Conservation (phyloP, 139 green algal species). For the Picocystis salinarum region DNA sequence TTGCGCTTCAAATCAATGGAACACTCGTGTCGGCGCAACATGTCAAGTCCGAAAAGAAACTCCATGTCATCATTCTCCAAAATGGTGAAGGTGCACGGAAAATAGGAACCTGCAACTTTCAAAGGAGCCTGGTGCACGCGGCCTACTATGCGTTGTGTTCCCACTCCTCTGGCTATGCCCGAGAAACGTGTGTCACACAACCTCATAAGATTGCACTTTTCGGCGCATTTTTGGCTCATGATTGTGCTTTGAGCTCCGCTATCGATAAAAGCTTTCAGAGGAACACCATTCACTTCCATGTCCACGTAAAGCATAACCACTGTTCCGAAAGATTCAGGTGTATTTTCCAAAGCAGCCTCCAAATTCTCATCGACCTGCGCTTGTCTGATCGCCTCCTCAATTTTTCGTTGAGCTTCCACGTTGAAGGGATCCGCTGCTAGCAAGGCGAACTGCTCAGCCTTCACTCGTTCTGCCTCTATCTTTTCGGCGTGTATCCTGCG, state of each 20-base stretch:
- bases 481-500: too few relatives aligned
- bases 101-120: constrained; percentile 43
- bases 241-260: constrained; percentile 50
- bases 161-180: constrained; percentile 74
- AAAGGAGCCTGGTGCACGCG: constrained; percentile 61
- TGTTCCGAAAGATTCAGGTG: constrained; percentile 48
- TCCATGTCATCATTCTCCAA: constrained; percentile 70
- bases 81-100: constrained; percentile 69
- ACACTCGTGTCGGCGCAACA: constrained; percentile 68
- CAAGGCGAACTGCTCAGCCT: constrained; percentile 17
- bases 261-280: constrained; percentile 62
- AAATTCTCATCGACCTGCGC: constrained; percentile 82
- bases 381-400: constrained; percentile 71
- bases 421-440: constrained; percentile 71
- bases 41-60: constrained; percentile 96
- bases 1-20: constrained; percentile 45
- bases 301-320: constrained; percentile 38
- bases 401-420: constrained; percentile 54
- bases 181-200: constrained; percentile 76
- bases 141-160: constrained; percentile 66
- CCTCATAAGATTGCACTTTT: constrained; percentile 51
- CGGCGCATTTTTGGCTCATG: constrained; percentile 24
- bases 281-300: constrained; percentile 37
- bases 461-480: too few relatives aligned
- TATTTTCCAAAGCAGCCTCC: constrained; percentile 66